Base-by-base conservation (phyloP, 2,329 filamentous ascomycete species). In the Aureobasidium sp. region DNA sequence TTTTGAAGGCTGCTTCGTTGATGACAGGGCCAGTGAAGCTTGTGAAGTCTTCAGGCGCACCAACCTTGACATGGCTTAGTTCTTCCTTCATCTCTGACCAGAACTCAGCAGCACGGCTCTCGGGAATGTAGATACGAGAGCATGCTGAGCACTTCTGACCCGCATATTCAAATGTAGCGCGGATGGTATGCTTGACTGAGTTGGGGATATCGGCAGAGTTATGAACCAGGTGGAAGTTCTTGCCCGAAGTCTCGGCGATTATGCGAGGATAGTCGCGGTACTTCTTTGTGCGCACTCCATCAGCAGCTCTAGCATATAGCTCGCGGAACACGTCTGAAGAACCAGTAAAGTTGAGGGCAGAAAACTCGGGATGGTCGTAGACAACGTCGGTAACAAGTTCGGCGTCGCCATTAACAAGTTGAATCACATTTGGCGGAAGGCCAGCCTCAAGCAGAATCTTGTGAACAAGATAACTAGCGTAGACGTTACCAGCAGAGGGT, bases 211-310 rank as follows among this genome's bases (percentile, higher is more conserved):
- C 77, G 13, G 78, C 79, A 2, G 78, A 77, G 0, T 70, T 64
- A 68, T 82, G 79, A 39, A 82, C 64, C 21, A 82, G 68, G 44
- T 79, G 78, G 72, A 81, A 81, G 69, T 82, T 82, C 76, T 82
- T 82, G 57, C 79, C 79, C 54, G 77, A 75, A 0, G 79, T 82
- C 72, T 82, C 79, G 59, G 78, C 79, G 2, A 81, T 76, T 32
- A 81, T 71, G 1, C 78, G 71, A 1, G 79, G 79, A 67, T 70
- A 75, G 47, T 74, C 70, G 21, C 69, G 67, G 59, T 75, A 75
- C 3, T 66, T 71, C 21, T 70, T 69, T 2, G 66, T 67, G 2
- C 64, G 70, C 6, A 68, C 65, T 7, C 65, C 69, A 29, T 70
- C 52, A 11, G 72, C 75, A 15, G 72, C 71, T 58, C 69, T 71